Conservation (phyloP, 2,329 filamentous ascomycete species). For the Dendrostoma leiphaemia region DNA sequence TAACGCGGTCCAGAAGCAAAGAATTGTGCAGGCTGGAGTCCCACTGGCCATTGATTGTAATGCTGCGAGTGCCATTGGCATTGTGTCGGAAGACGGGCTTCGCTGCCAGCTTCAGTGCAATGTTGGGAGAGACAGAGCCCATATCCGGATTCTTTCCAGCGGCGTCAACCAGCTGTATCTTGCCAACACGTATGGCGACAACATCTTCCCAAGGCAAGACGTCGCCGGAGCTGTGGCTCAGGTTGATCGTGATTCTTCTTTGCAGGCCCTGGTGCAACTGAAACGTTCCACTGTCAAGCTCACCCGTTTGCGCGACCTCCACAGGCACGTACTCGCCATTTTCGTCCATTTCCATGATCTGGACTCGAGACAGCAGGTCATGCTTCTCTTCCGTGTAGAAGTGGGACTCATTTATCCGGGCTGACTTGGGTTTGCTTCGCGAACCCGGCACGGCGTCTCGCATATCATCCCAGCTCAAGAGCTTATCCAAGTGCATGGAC, state of each 20-base stretch:
- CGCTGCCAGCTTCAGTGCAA: constrained; percentile 73
- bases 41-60: constrained; percentile 90
- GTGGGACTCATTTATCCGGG: constrained; percentile 84
- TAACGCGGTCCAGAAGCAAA: constrained; percentile 88
- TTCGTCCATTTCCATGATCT: constrained; percentile 90
- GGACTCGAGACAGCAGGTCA: constrained; percentile 83
- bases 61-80: constrained; percentile 83
- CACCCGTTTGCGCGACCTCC: constrained; percentile 83
- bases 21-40: constrained; percentile 92
- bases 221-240: constrained; percentile 90
- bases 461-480: constrained; percentile 99
- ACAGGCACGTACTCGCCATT: constrained; percentile 88
- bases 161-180: constrained; percentile 79
- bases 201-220: constrained; percentile 87
- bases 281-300: constrained; percentile 84
- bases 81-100: constrained; percentile 80
- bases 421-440: constrained; percentile 52
- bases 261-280: constrained; percentile 95
- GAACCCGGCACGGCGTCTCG: constrained; percentile 69
- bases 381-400: constrained; percentile 93
- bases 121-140: constrained; percentile 67
- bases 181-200: constrained; percentile 71
- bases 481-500: constrained; percentile 91
- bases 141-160: constrained; percentile 82
- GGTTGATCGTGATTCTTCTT: constrained; percentile 77